Evolutionary conservation across 2,329 filamentous ascomycete species (phyloP).

Genomic region (Blumeria hordei): DNA sequence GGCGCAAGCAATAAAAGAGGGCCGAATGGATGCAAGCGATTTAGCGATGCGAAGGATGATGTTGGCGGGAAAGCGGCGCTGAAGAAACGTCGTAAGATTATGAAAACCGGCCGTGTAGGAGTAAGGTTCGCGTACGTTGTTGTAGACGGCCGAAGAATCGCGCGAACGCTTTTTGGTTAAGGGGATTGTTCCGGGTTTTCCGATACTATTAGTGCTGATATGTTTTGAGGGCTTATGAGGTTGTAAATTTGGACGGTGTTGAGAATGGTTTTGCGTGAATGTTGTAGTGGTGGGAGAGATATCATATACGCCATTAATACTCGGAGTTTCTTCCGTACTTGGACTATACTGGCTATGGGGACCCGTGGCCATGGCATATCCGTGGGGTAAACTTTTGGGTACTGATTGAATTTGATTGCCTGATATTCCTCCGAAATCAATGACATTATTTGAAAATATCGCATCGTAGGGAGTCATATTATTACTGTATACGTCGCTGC

Average conservation of each 20-base stretch:
- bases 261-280: slow-evolving; percentile 7
- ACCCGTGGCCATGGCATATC: slow-evolving; percentile 38
- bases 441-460: slow-evolving; percentile 23
- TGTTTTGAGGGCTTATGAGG: slow-evolving; percentile 12
- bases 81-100: slow-evolving; percentile 56
- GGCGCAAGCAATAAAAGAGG: slow-evolving; percentile 79
- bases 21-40: slow-evolving; percentile 68
- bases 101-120: slow-evolving; percentile 81
- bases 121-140: slow-evolving; percentile 74
- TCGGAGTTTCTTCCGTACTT: slow-evolving; percentile 38
- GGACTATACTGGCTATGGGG: slow-evolving; percentile 38
- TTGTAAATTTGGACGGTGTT: slow-evolving; percentile 6
- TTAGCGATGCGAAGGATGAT: slow-evolving; percentile 68
- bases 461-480: slow-evolving; percentile 21
- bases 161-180: slow-evolving; percentile 26
- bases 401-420: slow-evolving; percentile 19
- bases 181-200: too few species aligned
- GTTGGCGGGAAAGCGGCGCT: slow-evolving; percentile 51
- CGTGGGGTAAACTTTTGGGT: slow-evolving; percentile 37
- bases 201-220: too few species aligned
- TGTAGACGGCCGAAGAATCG: slow-evolving; percentile 70
- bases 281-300: slow-evolving; percentile 24
- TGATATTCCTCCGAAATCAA: slow-evolving; percentile 22
- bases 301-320: slow-evolving; percentile 29
- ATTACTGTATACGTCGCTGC: slow-evolving; percentile 10